A percentile compares a stretch with the other conserved stretches of the same genome.
These are phyloP conservation scores for Diaporthe batatas DNA, from an alignment of 2,329 filamentous ascomycete species.

Conservation along the genomic window DNA sequence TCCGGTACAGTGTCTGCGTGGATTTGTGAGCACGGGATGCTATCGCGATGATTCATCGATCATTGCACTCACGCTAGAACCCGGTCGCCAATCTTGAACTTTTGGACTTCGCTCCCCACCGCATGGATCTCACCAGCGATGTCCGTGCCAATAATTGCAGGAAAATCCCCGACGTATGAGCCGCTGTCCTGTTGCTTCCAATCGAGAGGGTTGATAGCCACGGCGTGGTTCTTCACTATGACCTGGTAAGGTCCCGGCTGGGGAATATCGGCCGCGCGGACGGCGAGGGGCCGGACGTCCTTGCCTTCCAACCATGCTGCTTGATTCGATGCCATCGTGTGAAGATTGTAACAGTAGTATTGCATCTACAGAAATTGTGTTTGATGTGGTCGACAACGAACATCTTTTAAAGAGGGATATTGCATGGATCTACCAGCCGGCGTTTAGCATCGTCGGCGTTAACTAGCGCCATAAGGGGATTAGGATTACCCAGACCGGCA, in stretches of 20 bases:
- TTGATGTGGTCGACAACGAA: no score
- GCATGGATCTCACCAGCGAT: constrained; percentile 44
- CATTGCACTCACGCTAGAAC: constrained; percentile 37
- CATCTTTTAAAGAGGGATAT: neutral
- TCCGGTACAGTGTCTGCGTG: constrained; percentile 18
- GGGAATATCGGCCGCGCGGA: constrained; percentile 35
- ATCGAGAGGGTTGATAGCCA: constrained; percentile 49
- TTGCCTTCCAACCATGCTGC: constrained; percentile 32
- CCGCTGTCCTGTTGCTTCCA: constrained; percentile 47
- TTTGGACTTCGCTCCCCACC: constrained; percentile 42
- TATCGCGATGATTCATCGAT: neutral
- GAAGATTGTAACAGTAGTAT: accelerated
- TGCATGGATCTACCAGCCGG: neutral
- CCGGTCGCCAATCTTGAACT: constrained; percentile 45
- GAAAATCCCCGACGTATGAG: constrained; percentile 47
- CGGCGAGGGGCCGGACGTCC: neutral
- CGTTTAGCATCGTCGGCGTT: neutral
- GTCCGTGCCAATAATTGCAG: constrained; percentile 45
- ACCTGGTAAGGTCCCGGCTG: constrained; percentile 39
- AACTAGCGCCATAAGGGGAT: neutral
- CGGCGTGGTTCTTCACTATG: constrained; percentile 43
- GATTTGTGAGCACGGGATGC: neutral
- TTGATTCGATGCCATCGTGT: constrained; percentile 31
- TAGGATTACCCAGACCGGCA: neutral
- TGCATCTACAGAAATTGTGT: neutral